phyloP scores from a whole-genome alignment of 2,329 filamentous ascomycete species.

The Lecanicillium sp. region DNA sequence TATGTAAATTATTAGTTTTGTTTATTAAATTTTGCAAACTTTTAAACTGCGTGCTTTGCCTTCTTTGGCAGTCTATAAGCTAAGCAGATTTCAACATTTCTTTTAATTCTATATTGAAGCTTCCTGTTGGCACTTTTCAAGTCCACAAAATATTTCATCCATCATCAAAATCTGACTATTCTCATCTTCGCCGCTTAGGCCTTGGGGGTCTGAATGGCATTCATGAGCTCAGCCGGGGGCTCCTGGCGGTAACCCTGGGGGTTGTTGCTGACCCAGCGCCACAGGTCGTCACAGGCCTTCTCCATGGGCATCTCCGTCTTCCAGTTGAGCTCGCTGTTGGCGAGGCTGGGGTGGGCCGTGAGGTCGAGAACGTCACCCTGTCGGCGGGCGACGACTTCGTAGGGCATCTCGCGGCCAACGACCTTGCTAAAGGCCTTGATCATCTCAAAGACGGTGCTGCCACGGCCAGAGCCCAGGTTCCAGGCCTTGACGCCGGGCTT shows the following conservation, averaged over 20 bases:
- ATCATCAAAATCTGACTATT: constrained; percentile 4
- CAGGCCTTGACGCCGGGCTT: constrained; percentile 88
- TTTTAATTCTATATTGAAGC: constrained; percentile 12
- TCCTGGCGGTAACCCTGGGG: constrained; percentile 89
- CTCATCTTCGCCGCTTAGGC: constrained; percentile 13
- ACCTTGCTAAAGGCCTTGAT: constrained; percentile 87
- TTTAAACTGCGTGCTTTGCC: neutral
- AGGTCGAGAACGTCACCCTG: constrained; percentile 90
- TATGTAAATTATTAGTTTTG: neutral
- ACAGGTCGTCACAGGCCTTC: constrained; percentile 87
- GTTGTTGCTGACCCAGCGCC: constrained; percentile 97
- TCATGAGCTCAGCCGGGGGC: constrained; percentile 75
- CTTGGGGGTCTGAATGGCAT: constrained; percentile 43
- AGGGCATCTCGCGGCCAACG: constrained; percentile 78
- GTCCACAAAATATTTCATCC: constrained; percentile 4
- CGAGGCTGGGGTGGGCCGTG: constrained; percentile 81
- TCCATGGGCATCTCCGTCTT: constrained; percentile 86
- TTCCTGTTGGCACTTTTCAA: constrained; percentile 2
- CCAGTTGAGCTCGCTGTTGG: constrained; percentile 86
- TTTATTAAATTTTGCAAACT: neutral
- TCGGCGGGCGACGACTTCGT: constrained; percentile 76
- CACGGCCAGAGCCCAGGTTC: constrained; percentile 92
- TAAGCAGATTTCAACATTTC: constrained; percentile 9
- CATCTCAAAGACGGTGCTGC: constrained; percentile 95
- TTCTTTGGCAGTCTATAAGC: neutral